Evolutionary conservation across 768 basidiomycete genomes (phyloP).

Genomic region (Podaxis sp.): DNA sequence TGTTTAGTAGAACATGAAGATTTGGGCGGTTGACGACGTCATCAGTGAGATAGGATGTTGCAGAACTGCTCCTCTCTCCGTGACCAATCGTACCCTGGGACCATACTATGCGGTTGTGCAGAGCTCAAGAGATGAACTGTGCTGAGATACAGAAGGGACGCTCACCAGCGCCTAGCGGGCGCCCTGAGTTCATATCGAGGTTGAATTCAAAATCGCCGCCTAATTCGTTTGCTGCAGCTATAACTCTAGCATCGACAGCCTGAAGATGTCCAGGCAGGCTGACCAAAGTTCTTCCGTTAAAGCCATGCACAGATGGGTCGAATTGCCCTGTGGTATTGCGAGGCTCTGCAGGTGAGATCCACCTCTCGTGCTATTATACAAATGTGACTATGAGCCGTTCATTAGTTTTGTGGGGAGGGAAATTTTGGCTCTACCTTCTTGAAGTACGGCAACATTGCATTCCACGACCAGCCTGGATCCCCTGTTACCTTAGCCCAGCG

Average conservation of each 20-base stretch:
- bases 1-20: neutral
- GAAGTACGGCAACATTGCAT: constrained; percentile 28
- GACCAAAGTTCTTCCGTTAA: constrained; percentile 30
- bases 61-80: constrained; percentile 30
- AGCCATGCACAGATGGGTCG: constrained; percentile 36
- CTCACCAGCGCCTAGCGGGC: constrained; percentile 31
- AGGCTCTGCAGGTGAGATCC: constrained; percentile 32
- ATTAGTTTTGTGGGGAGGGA: neutral
- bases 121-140: neutral
- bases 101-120: constrained; percentile 16
- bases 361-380: constrained; percentile 34
- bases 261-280: constrained; percentile 32
- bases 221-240: constrained; percentile 30
- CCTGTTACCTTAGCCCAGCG: constrained; percentile 27
- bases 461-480: constrained; percentile 36
- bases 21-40: constrained; percentile 21
- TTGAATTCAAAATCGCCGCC: constrained; percentile 25
- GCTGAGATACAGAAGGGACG: neutral
- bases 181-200: constrained; percentile 30
- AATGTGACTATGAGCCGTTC: neutral
- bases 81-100: constrained; percentile 25
- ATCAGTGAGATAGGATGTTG: constrained; percentile 28
- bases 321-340: constrained; percentile 38
- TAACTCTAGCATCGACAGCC: constrained; percentile 29
- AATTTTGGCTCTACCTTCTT: constrained; percentile 23